Base-by-base conservation (phyloP, 1,139 yeast species). In the Suhomyces bokatorum region DNA sequence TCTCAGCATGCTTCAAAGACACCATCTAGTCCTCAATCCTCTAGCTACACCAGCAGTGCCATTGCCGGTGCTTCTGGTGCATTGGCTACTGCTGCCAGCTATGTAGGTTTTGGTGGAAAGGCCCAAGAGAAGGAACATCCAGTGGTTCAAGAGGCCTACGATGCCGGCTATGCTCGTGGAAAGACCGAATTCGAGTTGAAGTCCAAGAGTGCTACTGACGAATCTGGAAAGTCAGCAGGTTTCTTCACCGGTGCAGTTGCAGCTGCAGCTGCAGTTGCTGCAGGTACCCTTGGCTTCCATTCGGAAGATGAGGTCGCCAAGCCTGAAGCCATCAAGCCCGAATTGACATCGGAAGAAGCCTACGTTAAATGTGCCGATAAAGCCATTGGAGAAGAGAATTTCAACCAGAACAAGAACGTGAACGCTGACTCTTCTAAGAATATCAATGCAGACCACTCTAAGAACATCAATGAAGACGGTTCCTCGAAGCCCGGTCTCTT, bases 111-210 rank as follows among this genome's bases (percentile, higher is more conserved):
- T 32, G 37, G 46, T 44, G 45, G 45, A 7, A 38, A 41, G 34
- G 20, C 42, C 5, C 27, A 35, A 24, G 40, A 37, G 5, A 32
- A 39, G 7, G 45, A 41, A 2, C 39, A 47, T 16, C 47, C 51
- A 9, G 54, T 52, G n/a, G 46, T 55, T 10, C 43, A 55, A 24
- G 52, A 56, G 35, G 49, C 62, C 28, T 60, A 59, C 37, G 42
- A 50, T 16, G 54, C 56, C 13, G 63, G 63, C 22, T 26, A 35
- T 7, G 4, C 24, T 20, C 24, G 24, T 15, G n/a, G 22, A 7
- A 20, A n/a, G 13, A 15, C 24, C 6, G 24, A 20, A 20, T 6
- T 2, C 6, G 24, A 20, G 6, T 20, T 20, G 24, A 20, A 20
- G 9, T 20, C 24, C 24, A 20, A 20, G 24, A 20, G 9, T 20